Percentiles rank a stretch among this genome's conserved stretches.
phyloP scores from a whole-genome alignment of 352 stramenopile genomes.

The Globisporangium viniferum region DNA sequence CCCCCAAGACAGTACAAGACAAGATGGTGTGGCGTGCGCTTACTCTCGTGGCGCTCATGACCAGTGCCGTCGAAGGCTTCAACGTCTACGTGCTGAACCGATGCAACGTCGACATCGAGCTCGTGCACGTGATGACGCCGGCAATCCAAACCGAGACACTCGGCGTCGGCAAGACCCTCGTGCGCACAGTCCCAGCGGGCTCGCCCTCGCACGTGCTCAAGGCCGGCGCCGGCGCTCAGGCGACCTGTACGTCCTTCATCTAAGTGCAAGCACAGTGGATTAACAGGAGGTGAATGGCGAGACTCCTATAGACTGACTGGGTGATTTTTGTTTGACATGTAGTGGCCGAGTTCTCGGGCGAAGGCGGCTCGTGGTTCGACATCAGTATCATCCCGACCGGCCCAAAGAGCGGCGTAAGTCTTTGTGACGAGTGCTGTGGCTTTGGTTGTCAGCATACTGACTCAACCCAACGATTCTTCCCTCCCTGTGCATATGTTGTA shows the following conservation, averaged over 20 bases:
- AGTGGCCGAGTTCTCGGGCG: slow-evolving; percentile 65
- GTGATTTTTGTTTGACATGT: slow-evolving; percentile 17
- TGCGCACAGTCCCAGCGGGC: slow-evolving; percentile 24
- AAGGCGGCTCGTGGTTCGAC: slow-evolving; percentile 61
- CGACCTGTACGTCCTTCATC: slow-evolving; percentile 38
- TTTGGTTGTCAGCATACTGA: no score
- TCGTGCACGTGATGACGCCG: slow-evolving; percentile 35
- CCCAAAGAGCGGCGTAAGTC: slow-evolving; percentile 26
- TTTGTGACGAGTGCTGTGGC: background rate
- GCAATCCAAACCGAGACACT: slow-evolving; percentile 26
- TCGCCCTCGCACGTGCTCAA: slow-evolving; percentile 49
- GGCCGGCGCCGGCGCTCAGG: slow-evolving; percentile 39
- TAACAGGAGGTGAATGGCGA: background rate
- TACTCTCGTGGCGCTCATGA: slow-evolving; percentile 29
- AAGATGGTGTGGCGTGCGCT: slow-evolving; percentile 37
- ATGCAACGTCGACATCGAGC: slow-evolving; percentile 39
- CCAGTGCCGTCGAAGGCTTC: slow-evolving; percentile 26
- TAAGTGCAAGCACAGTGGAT: background rate
- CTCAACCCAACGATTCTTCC: no score
- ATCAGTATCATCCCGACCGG: slow-evolving; percentile 75
- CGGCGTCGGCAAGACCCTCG: slow-evolving; percentile 30
- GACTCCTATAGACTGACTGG: slow-evolving; percentile 18
- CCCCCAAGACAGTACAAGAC: background rate
- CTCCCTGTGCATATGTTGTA: background rate
- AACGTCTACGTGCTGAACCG: slow-evolving; percentile 57